A percentile compares a stretch with the other conserved stretches of the same genome.
Evolutionary conservation across 257 asterid species (phyloP).

Genomic region (Rubia yunnanensis): DNA sequence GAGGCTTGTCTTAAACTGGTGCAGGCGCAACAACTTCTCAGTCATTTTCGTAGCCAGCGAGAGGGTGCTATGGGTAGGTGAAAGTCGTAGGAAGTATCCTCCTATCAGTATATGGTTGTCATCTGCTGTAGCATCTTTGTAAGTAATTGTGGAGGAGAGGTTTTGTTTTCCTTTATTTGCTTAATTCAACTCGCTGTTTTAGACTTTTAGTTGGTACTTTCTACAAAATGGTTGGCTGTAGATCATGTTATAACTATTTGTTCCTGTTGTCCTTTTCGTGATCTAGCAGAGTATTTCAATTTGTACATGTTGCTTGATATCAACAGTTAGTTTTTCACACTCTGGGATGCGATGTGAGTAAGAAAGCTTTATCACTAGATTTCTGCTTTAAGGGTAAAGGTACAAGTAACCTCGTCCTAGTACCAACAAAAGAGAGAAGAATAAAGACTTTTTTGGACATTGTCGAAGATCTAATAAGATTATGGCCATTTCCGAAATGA

Average conservation of each 20-base stretch:
- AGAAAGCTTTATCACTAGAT: background rate
- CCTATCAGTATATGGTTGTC: conserved; percentile 1
- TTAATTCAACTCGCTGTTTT: background rate
- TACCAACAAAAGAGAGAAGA: too few species aligned
- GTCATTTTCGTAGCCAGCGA: conserved; percentile 89
- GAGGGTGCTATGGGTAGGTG: conserved; percentile 52
- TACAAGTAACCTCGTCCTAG: too few species aligned
- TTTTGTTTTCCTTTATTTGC: conserved; percentile 2
- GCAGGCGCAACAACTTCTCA: conserved; percentile 94
- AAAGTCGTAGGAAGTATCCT: conserved; percentile 27
- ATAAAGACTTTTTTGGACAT: too few species aligned
- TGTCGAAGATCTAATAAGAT: too few species aligned
- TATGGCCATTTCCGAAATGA: too few species aligned
- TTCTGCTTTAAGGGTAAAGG: conserved; percentile 1
- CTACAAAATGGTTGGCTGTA: background rate
- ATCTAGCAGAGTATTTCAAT: conserved; percentile 13
- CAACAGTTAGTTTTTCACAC: conserved; percentile 12
- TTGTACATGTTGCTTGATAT: conserved; percentile 28
- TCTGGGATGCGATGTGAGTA: background rate
- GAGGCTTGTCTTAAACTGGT: conserved; percentile 12
- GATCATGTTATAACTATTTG: conserved; percentile 20
- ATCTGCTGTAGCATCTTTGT: conserved; percentile 14
- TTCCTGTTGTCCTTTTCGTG: conserved; percentile 11
- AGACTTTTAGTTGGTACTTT: background rate
- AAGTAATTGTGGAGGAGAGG: conserved; percentile 13